Base-by-base conservation (phyloP, 306 rosid genomes). In the Malus sieversii region DNA sequence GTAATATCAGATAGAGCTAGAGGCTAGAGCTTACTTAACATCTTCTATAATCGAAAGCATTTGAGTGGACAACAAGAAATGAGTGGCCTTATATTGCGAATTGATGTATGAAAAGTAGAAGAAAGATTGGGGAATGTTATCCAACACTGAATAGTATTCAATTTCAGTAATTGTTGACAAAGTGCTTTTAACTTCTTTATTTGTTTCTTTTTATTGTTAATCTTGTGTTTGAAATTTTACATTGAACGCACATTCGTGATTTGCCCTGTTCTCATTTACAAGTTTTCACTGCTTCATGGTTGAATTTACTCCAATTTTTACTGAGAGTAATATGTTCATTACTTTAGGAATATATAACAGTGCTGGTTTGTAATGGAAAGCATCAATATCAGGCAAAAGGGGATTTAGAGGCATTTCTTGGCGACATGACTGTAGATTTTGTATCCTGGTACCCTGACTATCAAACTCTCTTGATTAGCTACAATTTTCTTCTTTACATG, bases 331-430 rank as follows among this genome's bases (percentile, higher is more conserved):
- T 72, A 13, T 13, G 44, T 52, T 52, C 10, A 38, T 35, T 22
- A 4, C 3, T 29, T 63, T 48, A 80, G 84, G 80, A 80, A 38
- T 75, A 80, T 44, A 55, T 80, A 27, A 80, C 80, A 4, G 80
- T 80, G 73, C 76, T 80, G 66, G 42, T 80, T 40, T 80, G 84
- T 38, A 75, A 80, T 23, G 84, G 80, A 64, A 80, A 80, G 80
- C 53, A 71, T 80, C 84, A 80, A 55, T 80, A 75, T 71, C 80
- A 76, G 35, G 84, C 80, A 12, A 81, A 79, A 68, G 80, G 76
- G 20, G 80, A 81, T 58, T 81, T 81, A 30, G 77, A 71, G 22
- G 70, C 80, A 15, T 71, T 81, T 75, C 84, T 81, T 32, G 80
- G 80, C 25, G 6, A 71, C 46, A 23, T 59, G 73, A 57, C 62